Percentiles rank a stretch among this genome's conserved stretches.
Conservation (phyloP, 129 eudicot species). For the Lactuca sativa region DNA sequence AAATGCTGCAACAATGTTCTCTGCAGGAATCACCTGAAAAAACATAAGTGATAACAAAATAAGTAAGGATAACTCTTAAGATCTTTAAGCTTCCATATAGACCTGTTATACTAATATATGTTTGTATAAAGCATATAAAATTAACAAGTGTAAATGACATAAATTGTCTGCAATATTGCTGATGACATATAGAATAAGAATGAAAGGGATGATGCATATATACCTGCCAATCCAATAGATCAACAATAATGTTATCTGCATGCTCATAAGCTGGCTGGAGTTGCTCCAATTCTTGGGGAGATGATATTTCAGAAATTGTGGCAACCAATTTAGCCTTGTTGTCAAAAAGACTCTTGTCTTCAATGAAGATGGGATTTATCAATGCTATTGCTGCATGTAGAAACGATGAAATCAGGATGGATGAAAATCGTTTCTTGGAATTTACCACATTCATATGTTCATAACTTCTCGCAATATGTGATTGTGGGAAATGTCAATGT, state of each 20-base stretch:
- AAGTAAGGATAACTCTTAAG: not conserved
- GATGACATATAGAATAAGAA: conserved; percentile 10
- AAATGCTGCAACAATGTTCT: conserved; percentile 89
- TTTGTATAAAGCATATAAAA: conserved; percentile 13
- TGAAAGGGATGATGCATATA: conserved; percentile 26
- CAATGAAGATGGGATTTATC: conserved; percentile 67
- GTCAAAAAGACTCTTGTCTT: conserved; percentile 54
- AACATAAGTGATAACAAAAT: conserved; percentile 16
- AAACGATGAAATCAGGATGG: conserved; percentile 16
- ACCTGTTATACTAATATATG: not conserved
- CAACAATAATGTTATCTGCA: conserved; percentile 61
- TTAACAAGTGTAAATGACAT: conserved; percentile 4
- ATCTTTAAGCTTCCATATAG: conserved; percentile 1
- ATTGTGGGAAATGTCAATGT: conserved; percentile 4
- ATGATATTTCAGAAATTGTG: conserved; percentile 58
- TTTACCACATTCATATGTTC: not conserved
- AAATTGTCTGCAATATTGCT: not conserved
- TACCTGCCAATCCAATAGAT: conserved; percentile 97
- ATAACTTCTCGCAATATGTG: not conserved
- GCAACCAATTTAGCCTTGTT: conserved; percentile 51
- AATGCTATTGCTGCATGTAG: conserved; percentile 68
- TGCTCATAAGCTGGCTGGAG: conserved; percentile 46
- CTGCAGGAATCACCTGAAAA: conserved; percentile 90
- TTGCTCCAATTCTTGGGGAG: conserved; percentile 70
- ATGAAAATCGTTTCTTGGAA: conserved; percentile 4